Base-by-base conservation (phyloP, 1,284 basidiomycete species). In the Stereum hirsutum region DNA sequence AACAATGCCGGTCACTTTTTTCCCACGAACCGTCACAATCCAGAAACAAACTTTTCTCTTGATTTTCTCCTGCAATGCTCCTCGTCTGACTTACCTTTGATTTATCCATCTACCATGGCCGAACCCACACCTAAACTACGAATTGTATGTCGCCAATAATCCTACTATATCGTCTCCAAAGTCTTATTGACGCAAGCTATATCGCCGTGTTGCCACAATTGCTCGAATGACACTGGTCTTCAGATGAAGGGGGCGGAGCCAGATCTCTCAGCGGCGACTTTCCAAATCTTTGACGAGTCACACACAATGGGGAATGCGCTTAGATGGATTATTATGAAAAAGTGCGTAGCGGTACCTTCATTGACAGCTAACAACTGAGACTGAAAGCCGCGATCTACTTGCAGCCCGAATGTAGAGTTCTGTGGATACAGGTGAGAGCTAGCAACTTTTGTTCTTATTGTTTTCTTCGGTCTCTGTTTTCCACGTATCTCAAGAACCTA, bases 261-360 rank as follows among this genome's bases (percentile, higher is more conserved):
- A 6, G 91, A 95, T 61, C 72, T 94, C 52, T 89, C 90, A 25
- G 82, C 90, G 2, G 92, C 89, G 15, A 97, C 95, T 1, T 99
- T 86, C 65, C 89, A 89, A 58, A 85, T 98, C 38, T 73, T 85
- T 58, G 84, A 96, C 59, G 95, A 98, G 69, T 87, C 91, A 6
- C 94, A 98, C 65, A 98, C 94, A 0, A 78, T 98, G 23, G 95
- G 95, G 14, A 99, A 99, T 56, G 77, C 91, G 0, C 69, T 99
- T 39, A 70, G 95, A 43, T 99, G 91, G 89, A 98, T 98, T 85
- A 65, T 98, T 49, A 98, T 98, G 95, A 97, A 98, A 68, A 95
- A 99, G 95, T 98, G 59, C 58, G 80, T 59, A 28, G 45, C 31
- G 58, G 28, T 11, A 35, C 12, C 39, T 21, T 43, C n/a, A n/a